phyloP scores from a whole-genome alignment of 2,329 filamentous ascomycete genomes.

The Aspergillus bombycis region DNA sequence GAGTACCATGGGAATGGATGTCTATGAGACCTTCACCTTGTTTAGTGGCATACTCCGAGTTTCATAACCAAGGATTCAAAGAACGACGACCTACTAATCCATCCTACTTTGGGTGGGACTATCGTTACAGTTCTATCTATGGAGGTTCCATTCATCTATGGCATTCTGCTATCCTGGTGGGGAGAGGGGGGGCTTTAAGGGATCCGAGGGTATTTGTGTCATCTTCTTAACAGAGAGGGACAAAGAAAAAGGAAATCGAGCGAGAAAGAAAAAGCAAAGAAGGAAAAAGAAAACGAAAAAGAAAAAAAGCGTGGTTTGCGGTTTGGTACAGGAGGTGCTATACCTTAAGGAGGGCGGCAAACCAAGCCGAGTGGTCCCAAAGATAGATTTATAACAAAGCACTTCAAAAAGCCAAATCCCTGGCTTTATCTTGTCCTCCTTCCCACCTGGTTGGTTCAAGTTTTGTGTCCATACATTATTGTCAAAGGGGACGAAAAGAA shows the following conservation, averaged over 20 bases:
- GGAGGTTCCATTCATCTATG: conserved; percentile 1
- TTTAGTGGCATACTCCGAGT: background rate
- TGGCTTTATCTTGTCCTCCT: conserved; percentile 19
- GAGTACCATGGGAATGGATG: background rate
- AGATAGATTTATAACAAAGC: conserved; percentile 25
- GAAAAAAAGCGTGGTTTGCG: background rate
- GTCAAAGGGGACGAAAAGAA: conserved; percentile 22
- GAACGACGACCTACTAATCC: background rate
- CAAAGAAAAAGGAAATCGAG: conserved; percentile 3
- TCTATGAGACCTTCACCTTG: background rate
- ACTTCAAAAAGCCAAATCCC: conserved; percentile 23
- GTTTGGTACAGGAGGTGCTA: conserved; percentile 3
- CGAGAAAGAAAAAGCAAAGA: background rate
- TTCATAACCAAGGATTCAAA: conserved; percentile 1
- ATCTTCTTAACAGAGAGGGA: conserved; percentile 1
- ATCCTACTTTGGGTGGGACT: background rate
- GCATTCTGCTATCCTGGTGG: conserved; percentile 1
- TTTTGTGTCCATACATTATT: conserved; percentile 22
- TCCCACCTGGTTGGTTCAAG: conserved; percentile 26
- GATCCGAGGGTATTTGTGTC: conserved; percentile 5
- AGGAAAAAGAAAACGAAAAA: conserved; percentile 2
- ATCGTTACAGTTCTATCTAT: conserved; percentile 4
- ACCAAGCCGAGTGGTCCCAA: conserved; percentile 12
- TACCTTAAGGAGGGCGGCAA: conserved; percentile 11
- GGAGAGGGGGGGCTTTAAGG: background rate